These are phyloP conservation scores for Aquilaria yunnanensis DNA, from an alignment of 345 rosid genomes.

Conservation along the genomic window DNA sequence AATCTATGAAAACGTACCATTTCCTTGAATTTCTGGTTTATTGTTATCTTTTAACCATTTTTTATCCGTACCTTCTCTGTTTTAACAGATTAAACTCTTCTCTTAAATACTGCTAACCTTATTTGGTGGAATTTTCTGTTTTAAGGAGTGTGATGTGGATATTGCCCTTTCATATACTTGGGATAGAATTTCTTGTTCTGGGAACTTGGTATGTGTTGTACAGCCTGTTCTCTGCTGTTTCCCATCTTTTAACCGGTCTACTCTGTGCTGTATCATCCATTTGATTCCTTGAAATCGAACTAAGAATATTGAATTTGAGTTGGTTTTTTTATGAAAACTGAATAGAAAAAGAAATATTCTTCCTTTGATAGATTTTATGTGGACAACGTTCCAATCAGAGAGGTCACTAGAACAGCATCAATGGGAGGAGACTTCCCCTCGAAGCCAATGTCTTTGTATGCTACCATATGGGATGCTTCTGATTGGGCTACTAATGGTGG, in stretches of 20 bases:
- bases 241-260: neutral
- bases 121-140: slow-evolving; percentile 11
- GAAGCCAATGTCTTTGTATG: slow-evolving; percentile 92
- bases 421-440: slow-evolving; percentile 92
- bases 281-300: neutral
- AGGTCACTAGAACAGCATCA: slow-evolving; percentile 51
- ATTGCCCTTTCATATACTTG: slow-evolving; percentile 7
- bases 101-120: neutral
- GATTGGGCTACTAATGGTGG: slow-evolving; percentile 98
- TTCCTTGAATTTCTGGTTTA: neutral
- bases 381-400: slow-evolving; percentile 76
- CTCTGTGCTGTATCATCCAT: slow-evolving; percentile 11
- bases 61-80: neutral
- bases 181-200: slow-evolving; percentile 15
- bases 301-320: too few species aligned
- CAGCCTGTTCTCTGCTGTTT: slow-evolving; percentile 19
- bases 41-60: neutral
- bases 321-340: too few species aligned
- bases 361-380: slow-evolving; percentile 60
- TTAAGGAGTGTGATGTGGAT: slow-evolving; percentile 16
- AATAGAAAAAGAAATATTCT: too few species aligned
- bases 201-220: slow-evolving; percentile 8
- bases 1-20: neutral
- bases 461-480: slow-evolving; percentile 97
- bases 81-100: neutral